Evolutionary conservation across 768 basidiomycete genomes (phyloP), one percentile per base, ranked within the genome.

Genomic region (Tulasnella sp.): DNA sequence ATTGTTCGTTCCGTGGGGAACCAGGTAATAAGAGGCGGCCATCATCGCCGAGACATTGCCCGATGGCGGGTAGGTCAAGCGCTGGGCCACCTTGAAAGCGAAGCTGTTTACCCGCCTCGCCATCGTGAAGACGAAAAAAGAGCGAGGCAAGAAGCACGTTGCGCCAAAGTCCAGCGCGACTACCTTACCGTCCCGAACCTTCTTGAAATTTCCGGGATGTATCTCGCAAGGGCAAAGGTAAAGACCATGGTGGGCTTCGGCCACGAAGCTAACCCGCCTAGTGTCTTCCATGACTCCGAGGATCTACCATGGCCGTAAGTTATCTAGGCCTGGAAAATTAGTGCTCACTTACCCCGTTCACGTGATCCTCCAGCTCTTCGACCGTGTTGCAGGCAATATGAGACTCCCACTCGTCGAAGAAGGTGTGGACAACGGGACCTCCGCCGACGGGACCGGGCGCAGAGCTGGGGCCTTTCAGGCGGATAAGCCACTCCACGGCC

Each of bases 391-490:
- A 64, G 2, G 58, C 8, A n/a, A 64, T 7, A 2, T 19, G 4
- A 7, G 58, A 31, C n/a, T 19, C n/a, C 58, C 58, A 31, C 2
- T 64, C 58, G 74, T 17, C 19, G 58, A 75, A 75, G 36, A 75
- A 75, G 74, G 37, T 37, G 74, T 75, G 74, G 17, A 36, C 38
- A 3, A 67, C n/a, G 17, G 37, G 34, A 11, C 58, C 58, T 19
- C 74, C 74, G 25, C 74, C 74, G 22, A 75, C 38, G 74, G 58
- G 74, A 9, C 74, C 74, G 7, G 74, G 74, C 12, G n/a, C 36
- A 14, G 38, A 49, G 37, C n/a, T 67, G 4, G 74, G 74, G 4
- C 36, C 58, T 67, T 4, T 1, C n/a, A 75, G 3, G n/a, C 74
- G 4, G 19, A 75, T 75, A 5, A 75, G 74, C n/a, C 2, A 17